Evolutionary conservation across 106 monocot species (phyloP).

Genomic region (Dioscorea alata): DNA sequence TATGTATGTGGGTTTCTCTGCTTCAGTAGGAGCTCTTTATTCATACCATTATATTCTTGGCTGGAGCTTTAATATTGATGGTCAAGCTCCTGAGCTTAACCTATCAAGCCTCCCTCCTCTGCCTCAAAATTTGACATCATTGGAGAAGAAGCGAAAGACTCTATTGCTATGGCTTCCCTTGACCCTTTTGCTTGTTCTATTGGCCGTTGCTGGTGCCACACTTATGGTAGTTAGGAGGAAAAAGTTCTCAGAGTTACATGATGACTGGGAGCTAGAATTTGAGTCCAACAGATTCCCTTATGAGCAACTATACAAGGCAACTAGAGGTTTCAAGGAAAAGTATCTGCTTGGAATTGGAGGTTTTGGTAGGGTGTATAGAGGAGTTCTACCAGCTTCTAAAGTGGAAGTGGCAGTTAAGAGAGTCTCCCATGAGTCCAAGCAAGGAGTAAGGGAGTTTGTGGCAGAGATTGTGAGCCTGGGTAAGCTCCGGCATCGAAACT

Average conservation of each 20-base stretch:
- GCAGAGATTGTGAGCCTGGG: constrained; percentile 8
- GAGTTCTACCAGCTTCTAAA: not conserved
- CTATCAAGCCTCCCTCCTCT: constrained; percentile 1
- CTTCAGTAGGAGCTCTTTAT: not conserved
- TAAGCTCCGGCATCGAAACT: constrained; percentile 4
- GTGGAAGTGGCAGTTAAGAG: constrained; percentile 7
- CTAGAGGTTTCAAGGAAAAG: constrained; percentile 4
- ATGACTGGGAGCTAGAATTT: constrained; percentile 9
- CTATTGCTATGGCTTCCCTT: not conserved
- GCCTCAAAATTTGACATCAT: not conserved
- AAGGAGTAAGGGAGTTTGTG: constrained; percentile 1
- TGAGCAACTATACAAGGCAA: constrained; percentile 3
- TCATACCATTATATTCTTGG: constrained; percentile 23
- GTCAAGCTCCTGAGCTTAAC: constrained; percentile 2
- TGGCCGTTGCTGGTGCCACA: not conserved
- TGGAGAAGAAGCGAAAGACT: not conserved
- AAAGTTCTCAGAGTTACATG: constrained; percentile 10
- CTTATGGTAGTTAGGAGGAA: not conserved
- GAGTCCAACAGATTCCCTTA: not conserved
- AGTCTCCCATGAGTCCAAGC: constrained; percentile 3
- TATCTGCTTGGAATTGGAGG: constrained; percentile 7
- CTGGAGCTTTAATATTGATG: constrained; percentile 25
- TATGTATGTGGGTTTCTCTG: constrained; percentile 29
- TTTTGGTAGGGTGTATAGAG: constrained; percentile 8
- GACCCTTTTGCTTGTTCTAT: not conserved